Evolutionary conservation across 2,329 filamentous ascomycete species (phyloP), one percentile per base, ranked within the genome.

Genomic region (Ophiostoma australiae): DNA sequence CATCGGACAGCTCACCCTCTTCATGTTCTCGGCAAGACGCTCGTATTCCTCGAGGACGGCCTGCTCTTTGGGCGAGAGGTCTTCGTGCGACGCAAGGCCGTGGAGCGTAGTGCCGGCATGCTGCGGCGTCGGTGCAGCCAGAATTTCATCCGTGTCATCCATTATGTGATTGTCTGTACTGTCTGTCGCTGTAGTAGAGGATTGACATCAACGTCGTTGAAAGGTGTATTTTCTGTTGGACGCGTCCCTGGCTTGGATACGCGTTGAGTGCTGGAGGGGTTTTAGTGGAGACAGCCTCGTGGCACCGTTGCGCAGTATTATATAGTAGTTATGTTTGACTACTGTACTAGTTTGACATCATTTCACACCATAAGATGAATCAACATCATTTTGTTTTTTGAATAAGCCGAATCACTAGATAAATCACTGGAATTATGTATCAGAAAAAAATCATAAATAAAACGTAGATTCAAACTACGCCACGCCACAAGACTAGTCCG

Each of bases 41-140:
- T 94, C 89, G 78, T 99, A 99, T 80, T 99, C 95, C 73, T 98
- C 93, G 0, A 99, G 84, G 0, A 99, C 91, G 78, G 98, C 93
- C 80, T 97, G 94, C 82, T 99, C 94, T 8, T 97, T 86, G 4
- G 93, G 90, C 0, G 90, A 86, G 73, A 97, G 83, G 76, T 90
- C 87, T 39, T 75, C 73, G 67, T 70, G 73, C 6, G 72, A 69
- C n/a, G 67, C 61, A 6, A 65, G 55, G 23, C 71, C 69, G 17
- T 27, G 65, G 35, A 65, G 23, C 61, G 33, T 27, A 13, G 44
- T 48, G 39, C n/a, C 63, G n/a, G 20, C 68, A 63, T 37, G 68
- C 61, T 58, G 65, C n/a, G 55, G 66, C 52, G 69, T 52, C 66
- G 69, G 63, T n/a, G 70, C 67, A 1, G 68, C 27, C 31, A 72